Percentiles rank a stretch among this genome's conserved stretches.
These are phyloP conservation scores for Carex arenaria DNA, from an alignment of 202 grass and related monocot species.

Conservation along the genomic window DNA sequence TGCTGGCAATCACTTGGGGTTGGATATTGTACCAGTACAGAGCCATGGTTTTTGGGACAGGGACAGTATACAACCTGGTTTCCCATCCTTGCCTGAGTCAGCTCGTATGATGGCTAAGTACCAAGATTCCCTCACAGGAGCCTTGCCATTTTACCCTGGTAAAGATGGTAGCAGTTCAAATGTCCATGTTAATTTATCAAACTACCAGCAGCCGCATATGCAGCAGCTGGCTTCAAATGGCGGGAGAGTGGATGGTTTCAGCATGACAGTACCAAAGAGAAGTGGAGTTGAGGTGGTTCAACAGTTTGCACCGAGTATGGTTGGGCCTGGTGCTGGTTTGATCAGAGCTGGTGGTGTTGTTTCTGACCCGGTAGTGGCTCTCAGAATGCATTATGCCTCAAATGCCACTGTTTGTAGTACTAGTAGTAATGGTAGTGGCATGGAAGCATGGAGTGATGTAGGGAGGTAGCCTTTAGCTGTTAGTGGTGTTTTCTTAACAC, in stretches of 20 bases:
- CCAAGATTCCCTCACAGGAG: conserved; percentile 17
- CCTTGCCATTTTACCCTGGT: conserved; percentile 20
- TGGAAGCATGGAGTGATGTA: conserved; percentile 26
- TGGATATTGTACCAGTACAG: conserved; percentile 13
- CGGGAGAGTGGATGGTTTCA: conserved; percentile 19
- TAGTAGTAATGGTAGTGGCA: conserved; percentile 10
- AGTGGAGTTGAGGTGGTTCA: conserved; percentile 8
- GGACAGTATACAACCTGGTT: conserved; percentile 32
- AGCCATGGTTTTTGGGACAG: conserved; percentile 34
- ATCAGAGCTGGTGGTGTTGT: conserved; percentile 20
- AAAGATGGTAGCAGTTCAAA: conserved; percentile 11
- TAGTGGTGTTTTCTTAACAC: conserved; percentile 1
- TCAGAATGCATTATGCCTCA: conserved; percentile 44
- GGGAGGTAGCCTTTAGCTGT: conserved; percentile 25
- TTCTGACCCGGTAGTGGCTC: conserved; percentile 37
- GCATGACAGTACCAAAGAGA: conserved; percentile 18
- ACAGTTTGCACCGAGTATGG: conserved; percentile 22
- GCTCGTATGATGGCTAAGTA: conserved; percentile 26
- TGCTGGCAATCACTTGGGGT: conserved; percentile 11
- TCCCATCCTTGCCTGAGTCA: conserved; percentile 32
- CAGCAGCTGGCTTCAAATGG: conserved; percentile 32
- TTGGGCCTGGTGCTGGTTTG: conserved; percentile 1
- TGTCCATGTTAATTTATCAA: not conserved
- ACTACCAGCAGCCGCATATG: conserved; percentile 29
- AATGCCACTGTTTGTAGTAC: conserved; percentile 1